Percentiles rank a stretch among this genome's conserved stretches.
Evolutionary conservation across 352 stramenopile species (phyloP).

Genomic region (Phytophthora podocarpi): DNA sequence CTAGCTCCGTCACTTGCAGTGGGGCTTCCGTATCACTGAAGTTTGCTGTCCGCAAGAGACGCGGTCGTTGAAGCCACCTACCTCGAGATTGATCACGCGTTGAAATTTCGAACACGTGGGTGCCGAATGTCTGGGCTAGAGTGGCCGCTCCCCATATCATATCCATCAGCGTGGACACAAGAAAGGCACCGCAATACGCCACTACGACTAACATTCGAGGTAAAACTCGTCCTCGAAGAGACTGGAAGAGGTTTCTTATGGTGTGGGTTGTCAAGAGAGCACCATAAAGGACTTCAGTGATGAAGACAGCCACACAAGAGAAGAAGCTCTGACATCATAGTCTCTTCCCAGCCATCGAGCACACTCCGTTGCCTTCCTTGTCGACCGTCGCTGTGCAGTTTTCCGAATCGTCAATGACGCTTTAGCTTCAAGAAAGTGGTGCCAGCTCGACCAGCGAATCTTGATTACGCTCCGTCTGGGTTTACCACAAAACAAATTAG

Average conservation of each 20-base stretch:
- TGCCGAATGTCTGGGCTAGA: conserved; percentile 9
- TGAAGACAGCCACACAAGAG: too few relatives aligned
- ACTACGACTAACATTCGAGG: too few relatives aligned
- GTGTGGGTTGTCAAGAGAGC: conserved; percentile 9
- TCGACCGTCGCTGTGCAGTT: neutral
- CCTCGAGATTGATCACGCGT: conserved; percentile 3
- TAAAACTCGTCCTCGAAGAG: neutral
- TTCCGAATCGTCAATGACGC: neutral
- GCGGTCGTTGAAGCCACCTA: conserved; percentile 6
- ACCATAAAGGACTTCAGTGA: neutral
- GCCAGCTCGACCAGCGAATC: conserved; percentile 4
- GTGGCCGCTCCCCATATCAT: neutral
- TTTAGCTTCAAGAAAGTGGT: neutral
- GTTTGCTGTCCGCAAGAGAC: conserved; percentile 28
- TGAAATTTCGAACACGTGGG: conserved; percentile 13
- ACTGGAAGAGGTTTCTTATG: neutral
- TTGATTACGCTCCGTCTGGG: conserved; percentile 10
- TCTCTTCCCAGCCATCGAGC: neutral
- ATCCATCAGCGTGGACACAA: neutral
- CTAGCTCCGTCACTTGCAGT: neutral
- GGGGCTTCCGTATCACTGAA: neutral
- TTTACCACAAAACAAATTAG: conserved; percentile 21
- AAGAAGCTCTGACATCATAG: too few relatives aligned
- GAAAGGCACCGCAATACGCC: neutral
- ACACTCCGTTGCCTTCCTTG: neutral